Evolutionary conservation across 176 grass and related monocot genomes (phyloP).

Genomic region (Microstegium vimineum): DNA sequence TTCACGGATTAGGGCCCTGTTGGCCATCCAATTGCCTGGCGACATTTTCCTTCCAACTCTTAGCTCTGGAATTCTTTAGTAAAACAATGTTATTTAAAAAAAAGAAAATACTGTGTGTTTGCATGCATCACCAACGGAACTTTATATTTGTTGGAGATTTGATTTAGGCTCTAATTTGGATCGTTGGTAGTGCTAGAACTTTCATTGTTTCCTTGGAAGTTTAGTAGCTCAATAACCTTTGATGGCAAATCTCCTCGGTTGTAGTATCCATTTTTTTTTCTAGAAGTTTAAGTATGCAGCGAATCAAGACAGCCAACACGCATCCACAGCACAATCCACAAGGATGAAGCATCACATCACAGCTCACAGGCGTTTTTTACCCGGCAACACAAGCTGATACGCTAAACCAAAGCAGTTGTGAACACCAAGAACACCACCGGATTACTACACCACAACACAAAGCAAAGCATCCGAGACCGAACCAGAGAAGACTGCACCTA

Average conservation of each 20-base stretch:
- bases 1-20: no score
- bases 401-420: background rate
- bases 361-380: background rate
- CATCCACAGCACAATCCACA: background rate
- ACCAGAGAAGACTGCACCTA: background rate
- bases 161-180: background rate
- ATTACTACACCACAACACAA: background rate
- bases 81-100: no score
- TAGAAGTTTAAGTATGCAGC: background rate
- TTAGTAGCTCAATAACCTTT: background rate
- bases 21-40: no score
- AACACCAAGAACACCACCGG: conserved; percentile 25
- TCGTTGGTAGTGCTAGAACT: background rate
- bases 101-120: no score
- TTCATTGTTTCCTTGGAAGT: background rate
- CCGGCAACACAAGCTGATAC: background rate
- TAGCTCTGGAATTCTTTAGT: background rate
- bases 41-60: background rate
- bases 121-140: background rate
- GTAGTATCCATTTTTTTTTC: background rate
- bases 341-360: background rate
- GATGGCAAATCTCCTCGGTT: background rate
- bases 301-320: background rate
- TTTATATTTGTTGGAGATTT: background rate
- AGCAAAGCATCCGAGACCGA: background rate